phyloP scores from a whole-genome alignment of 768 basidiomycete genomes.

The Strobilomyces confusus region DNA sequence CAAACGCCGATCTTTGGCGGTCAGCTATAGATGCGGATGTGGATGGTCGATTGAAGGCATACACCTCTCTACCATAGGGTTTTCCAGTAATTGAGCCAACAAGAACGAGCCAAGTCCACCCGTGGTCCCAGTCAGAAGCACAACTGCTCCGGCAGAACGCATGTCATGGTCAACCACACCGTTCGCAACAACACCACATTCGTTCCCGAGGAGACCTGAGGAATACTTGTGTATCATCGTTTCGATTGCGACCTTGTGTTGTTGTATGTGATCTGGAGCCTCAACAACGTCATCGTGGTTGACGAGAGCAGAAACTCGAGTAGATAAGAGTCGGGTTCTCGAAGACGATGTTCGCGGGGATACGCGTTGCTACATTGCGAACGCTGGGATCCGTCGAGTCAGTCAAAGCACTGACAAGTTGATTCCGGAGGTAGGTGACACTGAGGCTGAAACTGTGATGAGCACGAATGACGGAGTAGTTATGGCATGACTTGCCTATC shows the following conservation, averaged over 20 bases:
- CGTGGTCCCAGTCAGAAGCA: slow-evolving; percentile 39
- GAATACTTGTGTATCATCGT: slow-evolving; percentile 40
- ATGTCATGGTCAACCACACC: too few relatives aligned
- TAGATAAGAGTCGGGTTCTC: slow-evolving; percentile 32
- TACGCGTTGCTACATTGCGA: slow-evolving; percentile 14
- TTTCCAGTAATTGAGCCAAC: slow-evolving; percentile 28
- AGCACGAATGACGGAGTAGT: neutral
- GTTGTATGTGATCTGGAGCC: neutral
- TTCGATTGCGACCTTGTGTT: slow-evolving; percentile 10
- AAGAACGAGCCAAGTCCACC: slow-evolving; percentile 41
- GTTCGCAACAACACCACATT: neutral
- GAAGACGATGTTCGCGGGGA: slow-evolving; percentile 33
- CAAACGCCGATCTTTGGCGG: slow-evolving; percentile 34
- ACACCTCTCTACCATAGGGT: slow-evolving; percentile 28
- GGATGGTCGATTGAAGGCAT: slow-evolving; percentile 32
- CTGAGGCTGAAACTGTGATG: slow-evolving; percentile 15
- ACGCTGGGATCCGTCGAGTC: slow-evolving; percentile 23
- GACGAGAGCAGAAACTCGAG: neutral
- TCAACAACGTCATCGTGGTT: neutral
- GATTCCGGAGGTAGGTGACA: slow-evolving; percentile 24
- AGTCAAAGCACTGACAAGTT: slow-evolving; percentile 17
- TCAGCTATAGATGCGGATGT: slow-evolving; percentile 6
- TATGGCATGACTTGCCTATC: slow-evolving; percentile 24
- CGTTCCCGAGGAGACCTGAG: neutral
- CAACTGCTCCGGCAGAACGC: neutral